A percentile compares a stretch with the other conserved stretches of the same genome.
Evolutionary conservation across 1,284 basidiomycete genomes (phyloP).

Genomic region (Wallemia ichthyophaga): DNA sequence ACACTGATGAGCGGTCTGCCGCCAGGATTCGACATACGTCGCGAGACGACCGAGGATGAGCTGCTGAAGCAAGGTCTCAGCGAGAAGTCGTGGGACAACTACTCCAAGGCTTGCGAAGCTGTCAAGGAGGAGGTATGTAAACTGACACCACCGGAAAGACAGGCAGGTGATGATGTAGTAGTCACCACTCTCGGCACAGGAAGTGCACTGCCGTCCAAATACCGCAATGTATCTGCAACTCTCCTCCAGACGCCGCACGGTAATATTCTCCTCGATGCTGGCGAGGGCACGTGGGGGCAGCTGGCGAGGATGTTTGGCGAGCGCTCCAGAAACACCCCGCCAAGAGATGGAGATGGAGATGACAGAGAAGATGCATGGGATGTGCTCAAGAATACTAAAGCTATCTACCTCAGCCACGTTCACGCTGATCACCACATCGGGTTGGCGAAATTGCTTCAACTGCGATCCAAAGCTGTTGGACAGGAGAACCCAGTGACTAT

Average conservation of each 20-base stretch:
- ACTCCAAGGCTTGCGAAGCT: not conserved
- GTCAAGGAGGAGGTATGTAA: slow-evolving; percentile 6
- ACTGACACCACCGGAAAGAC: slow-evolving; percentile 3
- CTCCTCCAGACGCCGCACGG: slow-evolving; percentile 36
- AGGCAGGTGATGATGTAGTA: slow-evolving; percentile 30
- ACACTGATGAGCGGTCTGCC: slow-evolving; percentile 5
- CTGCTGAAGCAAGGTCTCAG: slow-evolving; percentile 7
- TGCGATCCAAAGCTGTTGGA: slow-evolving; percentile 32
- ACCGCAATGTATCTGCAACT: slow-evolving; percentile 55
- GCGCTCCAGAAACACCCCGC: slow-evolving; percentile 18
- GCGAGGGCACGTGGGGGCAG: slow-evolving; percentile 78
- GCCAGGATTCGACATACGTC: slow-evolving; percentile 10
- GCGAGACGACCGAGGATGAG: slow-evolving; percentile 7
- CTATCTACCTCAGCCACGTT: slow-evolving; percentile 65
- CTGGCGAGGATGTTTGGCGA: slow-evolving; percentile 44
- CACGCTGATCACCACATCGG: slow-evolving; percentile 87
- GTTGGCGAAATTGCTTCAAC: slow-evolving; percentile 36
- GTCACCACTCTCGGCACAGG: slow-evolving; percentile 64
- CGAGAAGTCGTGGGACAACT: slow-evolving; percentile 8
- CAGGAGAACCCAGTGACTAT: slow-evolving; percentile 27
- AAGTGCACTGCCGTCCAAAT: slow-evolving; percentile 52
- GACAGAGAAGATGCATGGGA: slow-evolving; percentile 2
- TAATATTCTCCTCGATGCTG: slow-evolving; percentile 48
- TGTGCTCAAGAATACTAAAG: slow-evolving; percentile 35
- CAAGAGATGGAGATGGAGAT: slow-evolving; percentile 2